Evolutionary conservation across 495 filamentous ascomycete species (phyloP), one percentile per base, ranked within the genome.

Genomic region (Neurospora intermedia): DNA sequence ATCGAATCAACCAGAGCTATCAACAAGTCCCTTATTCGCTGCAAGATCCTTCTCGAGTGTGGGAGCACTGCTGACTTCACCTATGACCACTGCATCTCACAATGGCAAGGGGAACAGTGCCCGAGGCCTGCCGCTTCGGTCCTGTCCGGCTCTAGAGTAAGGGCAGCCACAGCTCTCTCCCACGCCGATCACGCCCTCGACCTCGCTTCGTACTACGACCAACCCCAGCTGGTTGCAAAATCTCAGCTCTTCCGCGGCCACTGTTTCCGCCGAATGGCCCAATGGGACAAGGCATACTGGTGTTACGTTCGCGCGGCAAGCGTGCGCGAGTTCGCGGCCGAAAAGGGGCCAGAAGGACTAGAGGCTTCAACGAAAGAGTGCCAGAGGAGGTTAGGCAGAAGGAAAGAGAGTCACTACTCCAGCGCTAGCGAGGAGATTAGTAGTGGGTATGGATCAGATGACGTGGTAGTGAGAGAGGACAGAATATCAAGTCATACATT

Each of bases 241-340:
- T 3, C 71, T 38, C 38, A 72, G 15, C 71, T 72, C 23, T 69
- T 69, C 11, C 20, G 71, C 48, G 71, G 71, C 27, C 71, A 72
- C 18, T 31, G 23, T 16, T 72, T 69, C 13, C 71, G 71, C 23
- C 31, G 20, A 11, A 15, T 35, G 43, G 45, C 15, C 13, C 11
- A 71, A 16, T 71, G 42, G 39, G 40, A 13, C 27, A 48, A 71
- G 20, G 42, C 70, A 13, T 48, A 71, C 42, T 48, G 70, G 42
- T 71, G 70, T 35, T 71, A 71, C 27, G 31, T 71, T 42, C 70
- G 38, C 5, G 70, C 70, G 42, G 70, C 42, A 48, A 66, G 70
- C 42, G 27, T 71, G 70, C 70, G 39, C 18, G 70, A 35, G 18
- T 72, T 72, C 18, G 43, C 71, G 4, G 20, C 46, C 2, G 71